Evolutionary conservation across 2,329 filamentous ascomycete species (phyloP).

Genomic region (Epichloe typhina): DNA sequence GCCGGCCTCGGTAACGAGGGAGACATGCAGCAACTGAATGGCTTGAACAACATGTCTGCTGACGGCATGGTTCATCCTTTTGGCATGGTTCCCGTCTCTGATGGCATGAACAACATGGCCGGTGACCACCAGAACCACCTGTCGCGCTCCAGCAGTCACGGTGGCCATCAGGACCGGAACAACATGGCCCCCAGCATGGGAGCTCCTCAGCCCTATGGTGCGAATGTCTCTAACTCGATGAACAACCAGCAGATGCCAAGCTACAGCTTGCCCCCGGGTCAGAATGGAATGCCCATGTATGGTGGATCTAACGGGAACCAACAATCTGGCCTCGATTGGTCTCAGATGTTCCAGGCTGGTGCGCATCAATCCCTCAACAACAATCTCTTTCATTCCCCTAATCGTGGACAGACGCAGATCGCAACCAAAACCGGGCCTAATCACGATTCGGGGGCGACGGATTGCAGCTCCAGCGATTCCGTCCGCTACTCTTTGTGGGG

Average conservation of each 20-base stretch:
- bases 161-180: conserved; percentile 42
- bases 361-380: conserved; percentile 50
- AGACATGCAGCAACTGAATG: conserved; percentile 46
- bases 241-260: conserved; percentile 49
- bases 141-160: conserved; percentile 46
- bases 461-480: conserved; percentile 31
- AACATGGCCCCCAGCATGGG: conserved; percentile 40
- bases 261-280: conserved; percentile 51
- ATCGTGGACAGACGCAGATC: conserved; percentile 56
- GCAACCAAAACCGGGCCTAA: conserved; percentile 55
- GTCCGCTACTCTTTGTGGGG: conserved; percentile 38
- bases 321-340: conserved; percentile 57
- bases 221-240: conserved; percentile 48
- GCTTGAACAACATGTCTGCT: conserved; percentile 43
- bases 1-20: conserved; percentile 39
- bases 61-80: conserved; percentile 46
- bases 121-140: conserved; percentile 46
- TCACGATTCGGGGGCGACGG: conserved; percentile 35
- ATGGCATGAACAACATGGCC: conserved; percentile 46
- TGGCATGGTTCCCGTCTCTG: conserved; percentile 40
- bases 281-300: conserved; percentile 54
- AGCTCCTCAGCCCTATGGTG: conserved; percentile 41
- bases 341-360: conserved; percentile 65
- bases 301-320: conserved; percentile 46
- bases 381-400: conserved; percentile 41